Conservation (phyloP, 306 rosid species). For the Quercus aquifolioides region DNA sequence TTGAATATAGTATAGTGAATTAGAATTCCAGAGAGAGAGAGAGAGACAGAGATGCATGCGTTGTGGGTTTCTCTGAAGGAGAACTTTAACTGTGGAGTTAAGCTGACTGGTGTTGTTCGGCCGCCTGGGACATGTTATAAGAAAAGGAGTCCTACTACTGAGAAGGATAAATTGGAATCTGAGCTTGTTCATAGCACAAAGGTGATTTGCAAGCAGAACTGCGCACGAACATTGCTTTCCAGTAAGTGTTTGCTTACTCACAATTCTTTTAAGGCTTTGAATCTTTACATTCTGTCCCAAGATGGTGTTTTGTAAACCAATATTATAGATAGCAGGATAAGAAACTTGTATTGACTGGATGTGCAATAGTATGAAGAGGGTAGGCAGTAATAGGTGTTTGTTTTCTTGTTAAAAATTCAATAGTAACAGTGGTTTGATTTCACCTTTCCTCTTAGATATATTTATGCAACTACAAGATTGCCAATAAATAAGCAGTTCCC, state of each 20-base stretch:
- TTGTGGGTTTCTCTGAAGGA: constrained; percentile 61
- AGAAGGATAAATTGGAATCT: constrained; percentile 19
- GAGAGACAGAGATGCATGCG: constrained; percentile 35
- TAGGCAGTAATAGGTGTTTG: too few relatives aligned
- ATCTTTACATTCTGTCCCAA: background rate
- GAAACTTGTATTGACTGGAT: background rate
- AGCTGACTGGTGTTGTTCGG: constrained; percentile 44
- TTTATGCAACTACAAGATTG: too few relatives aligned
- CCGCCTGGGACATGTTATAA: constrained; percentile 21
- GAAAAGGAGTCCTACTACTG: constrained; percentile 9
- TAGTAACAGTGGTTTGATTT: too few relatives aligned
- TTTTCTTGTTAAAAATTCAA: too few relatives aligned
- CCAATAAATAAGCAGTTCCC: too few relatives aligned
- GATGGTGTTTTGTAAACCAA: background rate
- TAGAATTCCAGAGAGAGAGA: background rate
- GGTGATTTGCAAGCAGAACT: constrained; percentile 23
- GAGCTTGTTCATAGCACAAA: constrained; percentile 20
- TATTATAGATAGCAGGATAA: background rate
- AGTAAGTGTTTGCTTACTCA: constrained; percentile 37
- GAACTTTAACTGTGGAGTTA: constrained; percentile 56
- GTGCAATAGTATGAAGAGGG: background rate
- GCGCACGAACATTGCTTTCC: constrained; percentile 32
- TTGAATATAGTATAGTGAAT: background rate
- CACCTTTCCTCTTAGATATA: too few relatives aligned
- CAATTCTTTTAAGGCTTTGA: background rate